phyloP scores from a whole-genome alignment of 768 basidiomycete genomes.

The Naganishia onofrii region DNA sequence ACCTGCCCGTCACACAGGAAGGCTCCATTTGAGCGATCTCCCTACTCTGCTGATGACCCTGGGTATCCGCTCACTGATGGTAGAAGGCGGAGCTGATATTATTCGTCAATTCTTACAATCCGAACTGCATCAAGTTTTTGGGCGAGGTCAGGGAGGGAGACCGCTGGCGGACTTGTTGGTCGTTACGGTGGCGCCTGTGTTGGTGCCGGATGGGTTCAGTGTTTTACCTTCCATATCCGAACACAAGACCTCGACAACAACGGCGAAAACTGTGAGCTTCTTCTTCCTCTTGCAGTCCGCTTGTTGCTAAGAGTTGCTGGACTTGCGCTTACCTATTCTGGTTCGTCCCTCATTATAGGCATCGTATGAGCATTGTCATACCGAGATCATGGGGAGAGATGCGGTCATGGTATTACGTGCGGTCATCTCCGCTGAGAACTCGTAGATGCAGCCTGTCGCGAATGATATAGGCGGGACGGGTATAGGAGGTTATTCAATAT shows the following conservation, averaged over 20 bases:
- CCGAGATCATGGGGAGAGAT: conserved; percentile 16
- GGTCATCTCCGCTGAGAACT: neutral
- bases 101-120: conserved; percentile 67
- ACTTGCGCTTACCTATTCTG: no score
- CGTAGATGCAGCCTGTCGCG: no score
- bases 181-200: conserved; percentile 79
- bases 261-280: neutral
- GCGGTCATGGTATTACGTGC: conserved; percentile 15
- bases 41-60: conserved; percentile 59
- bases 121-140: neutral
- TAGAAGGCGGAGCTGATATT: conserved; percentile 86
- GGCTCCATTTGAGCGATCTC: conserved; percentile 50
- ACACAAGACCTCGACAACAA: neutral
- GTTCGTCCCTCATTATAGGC: neutral
- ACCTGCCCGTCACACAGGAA: conserved; percentile 31
- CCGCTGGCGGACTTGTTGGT: conserved; percentile 68
- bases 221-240: neutral
- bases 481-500: no score
- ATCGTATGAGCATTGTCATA: conserved; percentile 9
- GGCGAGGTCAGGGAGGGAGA: conserved; percentile 22
- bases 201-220: conserved; percentile 62
- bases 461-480: no score
- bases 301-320: neutral
- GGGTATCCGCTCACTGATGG: conserved; percentile 79
- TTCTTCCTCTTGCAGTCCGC: neutral